Percentiles rank a stretch among this genome's conserved stretches.
Conservation (phyloP, 1,139 yeast genomes). For the Candida albicans region DNA sequence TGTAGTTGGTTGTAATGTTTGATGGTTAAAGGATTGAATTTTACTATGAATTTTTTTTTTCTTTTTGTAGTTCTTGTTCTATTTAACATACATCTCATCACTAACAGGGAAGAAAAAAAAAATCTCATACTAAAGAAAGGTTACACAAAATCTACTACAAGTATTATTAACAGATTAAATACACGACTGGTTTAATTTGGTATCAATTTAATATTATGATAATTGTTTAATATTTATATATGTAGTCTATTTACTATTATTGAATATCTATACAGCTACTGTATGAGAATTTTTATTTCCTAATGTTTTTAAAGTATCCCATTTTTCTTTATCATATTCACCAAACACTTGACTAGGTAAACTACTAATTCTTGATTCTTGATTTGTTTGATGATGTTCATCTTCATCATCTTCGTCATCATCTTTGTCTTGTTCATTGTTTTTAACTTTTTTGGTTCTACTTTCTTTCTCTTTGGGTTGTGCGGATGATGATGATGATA, state of each 20-base stretch:
- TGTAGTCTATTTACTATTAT: background rate
- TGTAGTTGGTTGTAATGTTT: conserved; percentile 6
- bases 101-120: background rate
- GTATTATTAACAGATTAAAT: too few species aligned
- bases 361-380: conserved; percentile 44
- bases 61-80: background rate
- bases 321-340: conserved; percentile 64
- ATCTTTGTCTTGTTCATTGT: background rate
- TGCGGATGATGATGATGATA: too few species aligned
- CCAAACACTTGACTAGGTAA: conserved; percentile 63
- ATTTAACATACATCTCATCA: conserved; percentile 1
- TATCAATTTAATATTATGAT: too few species aligned
- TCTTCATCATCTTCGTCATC: background rate
- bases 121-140: too few species aligned
- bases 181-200: too few species aligned
- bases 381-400: background rate
- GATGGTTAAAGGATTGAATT: conserved; percentile 1
- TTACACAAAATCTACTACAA: too few species aligned
- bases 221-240: too few species aligned
- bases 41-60: background rate
- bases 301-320: conserved; percentile 51
- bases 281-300: background rate
- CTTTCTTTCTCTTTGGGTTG: background rate
- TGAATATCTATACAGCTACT: background rate
- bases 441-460: background rate